Evolutionary conservation across 768 basidiomycete species (phyloP), one percentile per base, ranked within the genome.

Genomic region (Russula sp.): DNA sequence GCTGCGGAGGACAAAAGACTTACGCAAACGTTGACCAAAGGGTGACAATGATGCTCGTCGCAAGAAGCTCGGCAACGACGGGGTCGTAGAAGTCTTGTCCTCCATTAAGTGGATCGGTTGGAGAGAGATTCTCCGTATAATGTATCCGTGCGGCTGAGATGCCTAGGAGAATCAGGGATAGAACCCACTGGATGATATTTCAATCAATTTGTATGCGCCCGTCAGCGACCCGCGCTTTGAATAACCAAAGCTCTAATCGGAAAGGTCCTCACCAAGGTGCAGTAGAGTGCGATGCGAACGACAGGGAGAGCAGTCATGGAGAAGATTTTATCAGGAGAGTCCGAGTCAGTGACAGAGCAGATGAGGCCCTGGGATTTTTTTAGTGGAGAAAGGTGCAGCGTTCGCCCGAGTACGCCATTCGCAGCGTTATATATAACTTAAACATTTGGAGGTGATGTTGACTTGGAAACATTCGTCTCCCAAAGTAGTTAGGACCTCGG

Each of bases 81-180:
- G 86, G 87, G 69, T 92, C 89, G 73, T 88, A 87, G 75, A 87
- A 90, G 61, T 72, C 68, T 28, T 72, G 69, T 13, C 85, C 85
- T 10, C 74, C 64, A 69, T n/a, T n/a, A n/a, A n/a, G 73, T 2
- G 85, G n/a, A n/a, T n/a, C n/a, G n/a, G n/a, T n/a, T n/a, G n/a
- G n/a, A n/a, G n/a, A n/a, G n/a, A n/a, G n/a, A n/a, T n/a, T n/a
- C n/a, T 78, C 79, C 24, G 90, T 92, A 72, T n/a, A 88, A 61
- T 83, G 77, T 59, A 91, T 71, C 59, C 90, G 79, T 24, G 82
- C 82, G 38, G 82, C 84, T 22, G 81, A 79, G 55, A 91, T 74
- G 46, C 82, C 81, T 42, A 88, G 77, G 18, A 83, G 71, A 58
- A 86, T 76, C 64, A 81, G 74, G 0, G 85, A 82, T 72, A 86